Evolutionary conservation across 2,329 filamentous ascomycete species (phyloP).

Genomic region (Mycosphaerelloides madeirae): DNA sequence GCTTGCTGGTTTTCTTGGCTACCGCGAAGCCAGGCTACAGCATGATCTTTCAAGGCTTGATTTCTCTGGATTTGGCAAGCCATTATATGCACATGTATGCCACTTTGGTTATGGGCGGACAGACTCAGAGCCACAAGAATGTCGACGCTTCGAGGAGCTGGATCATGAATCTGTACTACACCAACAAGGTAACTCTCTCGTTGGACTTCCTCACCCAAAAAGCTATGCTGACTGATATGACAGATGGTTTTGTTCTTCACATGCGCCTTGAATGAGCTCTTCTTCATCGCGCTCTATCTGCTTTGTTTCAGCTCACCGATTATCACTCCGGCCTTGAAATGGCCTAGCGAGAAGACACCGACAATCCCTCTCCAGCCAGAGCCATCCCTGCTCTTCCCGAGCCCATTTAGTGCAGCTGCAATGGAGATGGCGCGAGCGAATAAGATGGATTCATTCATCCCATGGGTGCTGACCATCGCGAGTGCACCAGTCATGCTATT

Average conservation of each 20-base stretch:
- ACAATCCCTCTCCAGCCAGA: slow-evolving; percentile 35
- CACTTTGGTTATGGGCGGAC: slow-evolving; percentile 79
- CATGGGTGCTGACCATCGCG: slow-evolving; percentile 75
- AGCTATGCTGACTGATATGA: slow-evolving; percentile 8
- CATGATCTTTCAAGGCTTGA: slow-evolving; percentile 88
- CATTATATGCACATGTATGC: slow-evolving; percentile 99
- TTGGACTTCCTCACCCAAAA: not conserved
- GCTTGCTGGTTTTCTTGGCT: slow-evolving; percentile 87
- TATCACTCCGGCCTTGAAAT: slow-evolving; percentile 71
- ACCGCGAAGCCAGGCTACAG: slow-evolving; percentile 93
- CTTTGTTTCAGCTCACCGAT: slow-evolving; percentile 91
- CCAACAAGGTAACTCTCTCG: slow-evolving; percentile 69
- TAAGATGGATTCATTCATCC: slow-evolving; percentile 61
- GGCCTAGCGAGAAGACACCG: slow-evolving; percentile 52
- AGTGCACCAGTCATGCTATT: slow-evolving; percentile 81
- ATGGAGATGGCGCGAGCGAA: slow-evolving; percentile 88
- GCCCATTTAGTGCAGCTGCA: slow-evolving; percentile 86
- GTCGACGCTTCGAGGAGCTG: slow-evolving; percentile 83
- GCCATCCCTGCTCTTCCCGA: slow-evolving; percentile 72
- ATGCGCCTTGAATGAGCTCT: slow-evolving; percentile 87
- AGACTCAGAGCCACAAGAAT: slow-evolving; percentile 81
- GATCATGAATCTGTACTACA: slow-evolving; percentile 93
- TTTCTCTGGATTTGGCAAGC: slow-evolving; percentile 86
- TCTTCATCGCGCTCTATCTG: slow-evolving; percentile 97
- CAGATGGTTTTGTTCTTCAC: slow-evolving; percentile 87